Evolutionary conservation across 805 yeast species (phyloP).

Genomic region (Kodamaea nitidulidarum): DNA sequence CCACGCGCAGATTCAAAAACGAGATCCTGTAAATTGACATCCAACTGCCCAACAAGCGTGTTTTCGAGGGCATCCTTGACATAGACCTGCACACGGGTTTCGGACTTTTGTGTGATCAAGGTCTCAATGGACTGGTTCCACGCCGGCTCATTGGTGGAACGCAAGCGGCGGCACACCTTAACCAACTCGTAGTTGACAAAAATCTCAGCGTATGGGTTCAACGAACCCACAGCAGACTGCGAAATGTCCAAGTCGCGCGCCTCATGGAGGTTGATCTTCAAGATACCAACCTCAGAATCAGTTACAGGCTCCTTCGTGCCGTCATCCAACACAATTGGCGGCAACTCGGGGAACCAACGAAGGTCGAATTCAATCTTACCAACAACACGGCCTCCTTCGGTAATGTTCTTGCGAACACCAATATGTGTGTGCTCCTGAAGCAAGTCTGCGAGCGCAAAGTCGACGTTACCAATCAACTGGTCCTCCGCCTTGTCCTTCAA

Average conservation of each 20-base stretch:
- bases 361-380: conserved; percentile 59
- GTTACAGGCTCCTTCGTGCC: conserved; percentile 48
- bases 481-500: conserved; percentile 52
- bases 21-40: conserved; percentile 51
- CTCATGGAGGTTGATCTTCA: conserved; percentile 58
- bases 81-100: conserved; percentile 50
- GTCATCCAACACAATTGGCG: conserved; percentile 43
- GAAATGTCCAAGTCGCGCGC: conserved; percentile 56
- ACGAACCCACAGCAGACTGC: conserved; percentile 46
- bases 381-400: conserved; percentile 49
- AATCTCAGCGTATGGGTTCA: conserved; percentile 68
- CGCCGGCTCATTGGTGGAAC: conserved; percentile 66
- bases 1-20: conserved; percentile 47
- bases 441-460: conserved; percentile 55
- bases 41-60: conserved; percentile 49
- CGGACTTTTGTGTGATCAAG: conserved; percentile 57
- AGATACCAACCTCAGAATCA: conserved; percentile 69
- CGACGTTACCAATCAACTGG: conserved; percentile 42
- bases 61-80: conserved; percentile 60
- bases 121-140: conserved; percentile 64
- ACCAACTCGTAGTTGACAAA: conserved; percentile 53
- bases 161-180: conserved; percentile 57
- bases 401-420: conserved; percentile 42
- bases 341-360: conserved; percentile 46
- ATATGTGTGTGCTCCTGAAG: conserved; percentile 49